Evolutionary conservation across 805 yeast genomes (phyloP).

Genomic region (Yamadazyma akitaensis): DNA sequence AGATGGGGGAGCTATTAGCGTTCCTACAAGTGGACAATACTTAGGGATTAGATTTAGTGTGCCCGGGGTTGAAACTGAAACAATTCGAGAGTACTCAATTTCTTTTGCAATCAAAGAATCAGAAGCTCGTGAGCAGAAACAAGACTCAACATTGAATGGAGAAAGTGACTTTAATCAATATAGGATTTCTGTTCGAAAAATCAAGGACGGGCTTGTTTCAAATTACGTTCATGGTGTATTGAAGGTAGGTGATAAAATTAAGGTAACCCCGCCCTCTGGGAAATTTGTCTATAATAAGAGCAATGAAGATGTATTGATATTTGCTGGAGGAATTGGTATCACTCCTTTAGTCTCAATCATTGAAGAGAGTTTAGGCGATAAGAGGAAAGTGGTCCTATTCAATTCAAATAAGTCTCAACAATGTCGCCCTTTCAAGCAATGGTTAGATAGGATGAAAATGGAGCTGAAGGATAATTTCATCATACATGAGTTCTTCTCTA

Average conservation of each 20-base stretch:
- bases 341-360: slow-evolving; percentile 60
- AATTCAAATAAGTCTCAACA: slow-evolving; percentile 28
- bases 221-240: slow-evolving; percentile 46
- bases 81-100: slow-evolving; percentile 59
- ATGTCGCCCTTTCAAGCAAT: slow-evolving; percentile 23
- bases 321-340: slow-evolving; percentile 66
- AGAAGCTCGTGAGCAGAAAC: no score
- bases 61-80: slow-evolving; percentile 39
- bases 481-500: no score
- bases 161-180: slow-evolving; percentile 28
- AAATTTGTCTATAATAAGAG: slow-evolving; percentile 37
- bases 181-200: slow-evolving; percentile 55
- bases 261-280: slow-evolving; percentile 61
- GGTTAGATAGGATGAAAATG: slow-evolving; percentile 12
- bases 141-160: no score
- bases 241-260: slow-evolving; percentile 45
- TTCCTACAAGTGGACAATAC: slow-evolving; percentile 47
- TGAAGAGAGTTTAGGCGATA: slow-evolving; percentile 34
- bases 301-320: slow-evolving; percentile 29
- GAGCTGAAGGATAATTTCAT: no score
- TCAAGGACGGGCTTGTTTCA: slow-evolving; percentile 50
- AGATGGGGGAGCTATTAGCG: slow-evolving; percentile 28
- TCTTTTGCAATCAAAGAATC: slow-evolving; percentile 20
- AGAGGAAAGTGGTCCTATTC: slow-evolving; percentile 28
- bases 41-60: slow-evolving; percentile 31